Evolutionary conservation across 495 filamentous ascomycete species (phyloP), one percentile per base, ranked within the genome.

Genomic region (Penicillium goetzii): DNA sequence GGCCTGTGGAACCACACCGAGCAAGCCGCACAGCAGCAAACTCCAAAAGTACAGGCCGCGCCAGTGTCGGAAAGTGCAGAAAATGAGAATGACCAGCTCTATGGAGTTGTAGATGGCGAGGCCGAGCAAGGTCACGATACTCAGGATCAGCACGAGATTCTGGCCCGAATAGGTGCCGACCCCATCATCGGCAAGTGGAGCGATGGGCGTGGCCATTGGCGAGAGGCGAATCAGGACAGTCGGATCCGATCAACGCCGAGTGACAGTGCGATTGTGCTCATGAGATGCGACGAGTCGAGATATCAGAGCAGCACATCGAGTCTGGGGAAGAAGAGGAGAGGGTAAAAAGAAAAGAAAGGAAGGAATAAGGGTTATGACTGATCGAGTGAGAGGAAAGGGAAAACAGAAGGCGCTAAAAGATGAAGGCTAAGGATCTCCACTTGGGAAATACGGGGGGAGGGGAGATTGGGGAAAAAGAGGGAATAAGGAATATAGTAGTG

Each of bases 41-140:
- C 69, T 74, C 77, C 77, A 80, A 68, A 80, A 80, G 62, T 80
- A 80, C 2, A 80, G 70, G 9, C 77, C 77, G 15, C 67, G 77
- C 56, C 72, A 74, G 33, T 74, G 68, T 41, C 69, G 73, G 61
- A 80, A 80, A 0, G 75, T 78, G 8, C 74, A 57, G 40, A 79
- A 72, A 30, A 78, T 71, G 59, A 79, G 73, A 2, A 78, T 50
- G 30, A 75, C 65, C 2, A 80, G 69, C 60, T 80, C 77, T 25
- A 79, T 52, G 50, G 74, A 73, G 33, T 80, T 80, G 52, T 80
- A 80, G 58, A 74, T 70, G 26, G 75, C 74, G 38, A 78, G 63
- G 15, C 68, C 64, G 3, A 74, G 68, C 50, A 78, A 78, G 11
- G 55, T 57, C 41, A 73, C 69, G 51, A 78, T 71, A 41, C 71